Percentiles rank a stretch among this genome's conserved stretches.
Conservation (phyloP, 768 basidiomycete genomes). For the Steccherinum ochraceum region DNA sequence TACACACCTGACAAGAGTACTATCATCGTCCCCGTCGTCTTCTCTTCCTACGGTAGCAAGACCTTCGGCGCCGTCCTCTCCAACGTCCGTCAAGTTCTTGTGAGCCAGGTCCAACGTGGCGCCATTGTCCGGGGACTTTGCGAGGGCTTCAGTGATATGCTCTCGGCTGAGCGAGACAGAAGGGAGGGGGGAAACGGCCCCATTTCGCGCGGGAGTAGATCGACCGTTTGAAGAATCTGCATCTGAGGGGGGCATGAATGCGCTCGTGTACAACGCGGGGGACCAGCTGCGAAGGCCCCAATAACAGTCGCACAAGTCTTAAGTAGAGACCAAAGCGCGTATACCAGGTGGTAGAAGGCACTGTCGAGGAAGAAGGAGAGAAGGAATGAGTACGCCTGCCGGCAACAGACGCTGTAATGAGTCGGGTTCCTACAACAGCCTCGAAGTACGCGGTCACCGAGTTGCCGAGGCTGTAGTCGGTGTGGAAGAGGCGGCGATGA, state of each 20-base stretch:
- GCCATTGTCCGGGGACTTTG: conserved; percentile 67
- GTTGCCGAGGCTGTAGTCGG: background rate
- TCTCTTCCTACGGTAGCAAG: conserved; percentile 57
- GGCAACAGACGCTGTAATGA: background rate
- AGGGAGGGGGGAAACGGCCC: conserved; percentile 19
- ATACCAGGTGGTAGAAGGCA: background rate
- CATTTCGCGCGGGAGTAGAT: conserved; percentile 8
- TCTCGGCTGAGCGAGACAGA: conserved; percentile 42
- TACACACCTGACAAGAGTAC: conserved; percentile 55
- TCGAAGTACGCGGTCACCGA: background rate
- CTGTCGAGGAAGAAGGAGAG: background rate
- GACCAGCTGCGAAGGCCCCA: background rate
- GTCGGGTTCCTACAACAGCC: background rate
- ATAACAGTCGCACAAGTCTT: background rate
- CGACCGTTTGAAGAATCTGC: conserved; percentile 6
- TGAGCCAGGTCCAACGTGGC: conserved; percentile 82
- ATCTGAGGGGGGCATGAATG: conserved; percentile 8
- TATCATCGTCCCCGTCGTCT: conserved; percentile 39
- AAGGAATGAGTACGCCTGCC: background rate
- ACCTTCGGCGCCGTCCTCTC: conserved; percentile 66
- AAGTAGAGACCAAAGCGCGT: background rate
- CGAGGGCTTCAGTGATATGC: conserved; percentile 62
- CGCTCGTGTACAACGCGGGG: background rate
- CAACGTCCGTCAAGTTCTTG: conserved; percentile 70
- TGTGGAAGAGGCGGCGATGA: background rate